Evolutionary conservation across 2,329 filamentous ascomycete genomes (phyloP), one percentile per base, ranked within the genome.

Genomic region (Trichophaea hybrida): DNA sequence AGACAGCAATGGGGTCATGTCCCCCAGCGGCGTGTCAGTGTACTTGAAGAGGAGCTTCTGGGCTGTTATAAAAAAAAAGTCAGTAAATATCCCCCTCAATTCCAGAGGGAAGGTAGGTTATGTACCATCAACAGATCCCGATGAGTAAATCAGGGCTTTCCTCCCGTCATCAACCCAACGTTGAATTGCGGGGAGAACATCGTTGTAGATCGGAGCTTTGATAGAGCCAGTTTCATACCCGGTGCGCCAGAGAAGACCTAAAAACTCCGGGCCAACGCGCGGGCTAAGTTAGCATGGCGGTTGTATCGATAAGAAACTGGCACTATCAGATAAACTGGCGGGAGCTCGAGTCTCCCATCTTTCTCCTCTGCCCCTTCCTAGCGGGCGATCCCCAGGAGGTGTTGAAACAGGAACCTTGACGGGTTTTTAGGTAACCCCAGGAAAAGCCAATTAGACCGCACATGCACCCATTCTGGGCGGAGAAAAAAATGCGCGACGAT

Each of bases 41-140:
- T 89, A 81, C 61, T 77, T 76, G 72, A 91, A 91, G 64, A 91
- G 78, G 62, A 91, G 75, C 73, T 88, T 87, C 75, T 93, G 87
- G 12, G 87, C 87, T 64, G 49, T 56, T 35, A 24, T 3, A 24
- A 24, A 24, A 24, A 24, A 24, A 49, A 48, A 51, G 46, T 48
- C 37, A 57, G 40, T 53, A 57, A 53, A 57, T 57, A 48, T 57
- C 59, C 24, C 38, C 38, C 38, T 43, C 10, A 32, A 33, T 54
- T 54, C 12, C 12, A 12, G 17, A 37, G n/a, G 17, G 32, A 55
- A 44, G 55, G 56, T 52, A 63, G 56, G 40, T 55, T 50, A 33
- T 32, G 55, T 59, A 63, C 61, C 61, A 17, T 83, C 78, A 5
- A 91, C 84, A 24, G 85, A 89, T 35, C 87, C 87, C 10, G 85